Base-by-base conservation (phyloP, 495 filamentous ascomycete genomes). In the Penicillium chermesinum region DNA sequence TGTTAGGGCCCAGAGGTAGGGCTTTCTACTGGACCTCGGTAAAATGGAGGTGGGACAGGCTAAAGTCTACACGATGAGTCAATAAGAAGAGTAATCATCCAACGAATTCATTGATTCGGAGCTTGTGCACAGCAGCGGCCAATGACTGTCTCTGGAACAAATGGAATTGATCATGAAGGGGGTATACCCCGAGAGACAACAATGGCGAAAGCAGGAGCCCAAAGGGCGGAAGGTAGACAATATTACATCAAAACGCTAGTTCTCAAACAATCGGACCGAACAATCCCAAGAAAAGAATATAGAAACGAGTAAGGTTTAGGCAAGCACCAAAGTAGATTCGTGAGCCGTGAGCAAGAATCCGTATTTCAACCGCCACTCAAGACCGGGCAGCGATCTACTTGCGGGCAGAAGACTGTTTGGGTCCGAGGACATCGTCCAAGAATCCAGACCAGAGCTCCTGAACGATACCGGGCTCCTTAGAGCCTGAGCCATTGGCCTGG, bases 401-500 rank as follows among this genome's bases (percentile, higher is more conserved):
- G n/a, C 57, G 54, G 44, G 37, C 38, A 6, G 39, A 15, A 53
- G 44, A 38, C 57, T 64, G 49, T 50, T 67, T 70, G 13, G 67
- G 65, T 20, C 77, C 78, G 42, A 83, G 61, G 16, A 84, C 50
- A 66, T 85, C 81, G 46, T 85, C 80, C 47, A 83, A 42, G 18
- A 85, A 67, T 1, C 78, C 79, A 52, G 60, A 47, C 74, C 77
- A 81, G 1, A 85, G 43, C 61, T 79, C 66, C 32, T 53, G 53
- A 1, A 76, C 59, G 41, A 76, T 53, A 17, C 79, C 72, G 15
- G 64, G 53, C 44, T 72, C 61, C 2, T 50, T 50, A 9, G 41
- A 20, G 4, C 52, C 48, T 13, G 16, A 8, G 5, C 52, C 54
- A 33, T 55, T 64, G 19, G 56, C 38, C 30, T 58, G 50, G 27